A percentile compares a stretch with the other conserved stretches of the same genome.
Evolutionary conservation across 306 rosid genomes (phyloP).

Genomic region (Trifolium fragiferum): DNA sequence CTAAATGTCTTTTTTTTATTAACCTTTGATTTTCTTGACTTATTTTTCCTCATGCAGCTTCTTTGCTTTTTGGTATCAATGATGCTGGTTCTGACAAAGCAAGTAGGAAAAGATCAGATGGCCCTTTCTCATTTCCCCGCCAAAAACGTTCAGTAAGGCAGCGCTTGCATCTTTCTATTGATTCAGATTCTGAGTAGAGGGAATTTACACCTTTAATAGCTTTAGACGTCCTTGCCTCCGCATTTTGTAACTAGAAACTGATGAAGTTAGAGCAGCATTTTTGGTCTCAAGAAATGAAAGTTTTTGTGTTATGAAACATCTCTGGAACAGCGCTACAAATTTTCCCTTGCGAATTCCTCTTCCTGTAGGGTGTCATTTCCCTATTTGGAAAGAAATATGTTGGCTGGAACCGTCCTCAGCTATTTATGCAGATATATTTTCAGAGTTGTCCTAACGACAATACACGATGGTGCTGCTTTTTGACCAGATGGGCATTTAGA

Average conservation of each 20-base stretch:
- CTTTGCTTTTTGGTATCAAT: slow-evolving; percentile 81
- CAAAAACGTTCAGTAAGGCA: slow-evolving; percentile 95
- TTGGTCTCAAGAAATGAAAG: slow-evolving; percentile 45
- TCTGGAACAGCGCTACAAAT: slow-evolving; percentile 23
- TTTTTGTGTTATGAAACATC: slow-evolving; percentile 42
- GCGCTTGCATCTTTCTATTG: slow-evolving; percentile 69
- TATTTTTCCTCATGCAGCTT: slow-evolving; percentile 66
- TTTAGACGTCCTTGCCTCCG: slow-evolving; percentile 36
- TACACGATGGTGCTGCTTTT: slow-evolving; percentile 39
- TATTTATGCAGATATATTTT: slow-evolving; percentile 39
- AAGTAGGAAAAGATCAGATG: slow-evolving; percentile 72
- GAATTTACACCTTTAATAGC: slow-evolving; percentile 34
- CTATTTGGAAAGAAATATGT: slow-evolving; percentile 35
- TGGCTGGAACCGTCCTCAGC: slow-evolving; percentile 42
- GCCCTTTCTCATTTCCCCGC: slow-evolving; percentile 98
- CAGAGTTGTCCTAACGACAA: slow-evolving; percentile 26
- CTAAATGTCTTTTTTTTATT: slow-evolving; percentile 11
- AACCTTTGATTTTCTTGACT: slow-evolving; percentile 38
- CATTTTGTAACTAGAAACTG: slow-evolving; percentile 44
- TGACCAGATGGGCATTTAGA: slow-evolving; percentile 47
- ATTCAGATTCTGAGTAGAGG: slow-evolving; percentile 89
- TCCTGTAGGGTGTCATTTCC: slow-evolving; percentile 34
- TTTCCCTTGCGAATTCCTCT: slow-evolving; percentile 28
- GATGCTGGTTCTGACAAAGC: slow-evolving; percentile 75
- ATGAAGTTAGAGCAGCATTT: slow-evolving; percentile 46